Evolutionary conservation across 441 rosid genomes (phyloP), one percentile per base, ranked within the genome.

Genomic region (Gossypium schwendimanii): DNA sequence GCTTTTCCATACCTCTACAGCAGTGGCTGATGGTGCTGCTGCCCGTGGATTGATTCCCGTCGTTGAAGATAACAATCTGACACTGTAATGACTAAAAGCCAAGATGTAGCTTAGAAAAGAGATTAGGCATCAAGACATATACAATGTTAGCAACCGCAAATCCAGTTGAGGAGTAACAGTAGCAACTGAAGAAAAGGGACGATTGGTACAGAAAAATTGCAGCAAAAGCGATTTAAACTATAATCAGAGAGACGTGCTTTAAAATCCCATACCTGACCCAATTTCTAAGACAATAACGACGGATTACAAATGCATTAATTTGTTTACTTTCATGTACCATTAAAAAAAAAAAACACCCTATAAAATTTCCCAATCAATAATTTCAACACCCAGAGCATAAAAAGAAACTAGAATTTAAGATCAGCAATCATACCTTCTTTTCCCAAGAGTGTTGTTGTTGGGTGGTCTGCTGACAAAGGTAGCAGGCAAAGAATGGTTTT

Each of bases 1-100:
- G 11, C n/a, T 15, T 45, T 68, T 73, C 75, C 81, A 63, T 81
- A 92, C 98, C 98, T 92, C 92, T 54, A 92, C 67, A 33, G 94
- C 84, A 52, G 96, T 75, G 71, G 94, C 84, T 52, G 90, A 77
- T 47, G 88, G 83, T 70, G 92, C 82, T 70, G 96, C 94, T 79
- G 94, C 94, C 79, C 73, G 83, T 24, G 77, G 80, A 80, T 80
- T 31, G 41, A 75, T 59, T 71, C 69, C 45, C 33, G 73, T 72
- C 73, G 75, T 78, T 66, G 86, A 78, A 68, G 84, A 61, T 4
- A 83, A 73, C 75, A 88, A 79, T 80, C 98, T 90, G 83, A 73
- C 64, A 69, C 66, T 14, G 57, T 9, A n/a, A 17, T 31, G 49
- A 67, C 10, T 28, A 15, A 15, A 50, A 50, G 45, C 20, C 15